phyloP scores from a whole-genome alignment of 202 grass and related monocot genomes.

The Alloteropsis angusta region DNA sequence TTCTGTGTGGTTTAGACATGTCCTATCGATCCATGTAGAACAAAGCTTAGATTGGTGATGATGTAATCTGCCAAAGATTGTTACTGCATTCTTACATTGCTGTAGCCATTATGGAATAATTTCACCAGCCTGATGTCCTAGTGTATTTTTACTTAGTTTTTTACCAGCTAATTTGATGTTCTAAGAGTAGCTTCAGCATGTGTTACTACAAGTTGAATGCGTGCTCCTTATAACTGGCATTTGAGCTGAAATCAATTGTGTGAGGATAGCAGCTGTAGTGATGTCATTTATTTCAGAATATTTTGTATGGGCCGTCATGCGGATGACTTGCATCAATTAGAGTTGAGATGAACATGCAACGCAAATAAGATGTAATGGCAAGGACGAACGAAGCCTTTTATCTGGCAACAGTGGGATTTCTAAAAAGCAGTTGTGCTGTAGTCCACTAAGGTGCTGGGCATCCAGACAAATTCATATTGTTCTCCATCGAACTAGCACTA shows the following conservation, averaged over 20 bases:
- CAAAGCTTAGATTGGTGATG: slow-evolving; percentile 32
- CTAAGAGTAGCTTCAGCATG: background rate
- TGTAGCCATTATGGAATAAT: slow-evolving; percentile 36
- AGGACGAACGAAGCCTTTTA: background rate
- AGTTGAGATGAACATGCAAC: background rate
- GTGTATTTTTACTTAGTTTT: background rate
- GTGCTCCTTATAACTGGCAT: background rate
- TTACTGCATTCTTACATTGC: slow-evolving; percentile 10
- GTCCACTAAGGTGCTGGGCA: background rate
- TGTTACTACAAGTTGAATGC: background rate
- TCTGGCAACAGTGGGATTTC: background rate
- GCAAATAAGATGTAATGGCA: background rate
- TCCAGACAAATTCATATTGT: background rate
- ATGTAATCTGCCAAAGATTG: slow-evolving; percentile 9
- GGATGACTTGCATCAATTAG: background rate
- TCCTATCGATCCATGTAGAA: slow-evolving; percentile 26
- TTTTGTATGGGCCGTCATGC: background rate
- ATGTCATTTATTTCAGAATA: background rate
- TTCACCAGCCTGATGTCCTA: background rate
- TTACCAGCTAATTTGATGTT: slow-evolving; percentile 11
- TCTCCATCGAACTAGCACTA: background rate
- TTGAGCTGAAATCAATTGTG: background rate
- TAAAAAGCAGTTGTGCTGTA: background rate
- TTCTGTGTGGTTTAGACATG: slow-evolving; percentile 1
- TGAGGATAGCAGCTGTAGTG: background rate